phyloP scores from a whole-genome alignment of 2,329 filamentous ascomycete species.

The Mollisiaceae sp. region DNA sequence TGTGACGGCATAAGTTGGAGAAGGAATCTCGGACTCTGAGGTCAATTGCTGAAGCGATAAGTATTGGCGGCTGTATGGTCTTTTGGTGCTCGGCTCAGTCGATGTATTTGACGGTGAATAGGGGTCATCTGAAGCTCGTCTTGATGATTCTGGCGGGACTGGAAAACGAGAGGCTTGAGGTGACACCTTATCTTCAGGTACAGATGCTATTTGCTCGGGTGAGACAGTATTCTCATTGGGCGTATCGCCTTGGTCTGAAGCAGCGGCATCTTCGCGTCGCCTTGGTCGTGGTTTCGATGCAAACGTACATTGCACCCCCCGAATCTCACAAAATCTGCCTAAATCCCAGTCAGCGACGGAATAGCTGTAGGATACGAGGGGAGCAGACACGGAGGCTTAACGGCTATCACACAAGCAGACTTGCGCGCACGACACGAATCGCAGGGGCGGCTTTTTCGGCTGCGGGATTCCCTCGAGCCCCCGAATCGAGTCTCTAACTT shows the following conservation, averaged over 20 bases:
- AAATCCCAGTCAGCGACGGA: background rate
- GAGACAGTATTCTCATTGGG: background rate
- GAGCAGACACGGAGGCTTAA: constrained; percentile 51
- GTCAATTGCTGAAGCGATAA: constrained; percentile 27
- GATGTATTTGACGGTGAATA: constrained; percentile 3
- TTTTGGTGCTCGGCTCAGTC: background rate
- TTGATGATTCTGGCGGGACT: constrained; percentile 9
- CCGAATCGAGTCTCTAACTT: constrained; percentile 51
- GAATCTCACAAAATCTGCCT: constrained; percentile 40
- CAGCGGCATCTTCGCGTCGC: constrained; percentile 16
- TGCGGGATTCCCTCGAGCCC: constrained; percentile 47
- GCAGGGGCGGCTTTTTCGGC: constrained; percentile 53
- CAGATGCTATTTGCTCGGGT: constrained; percentile 10
- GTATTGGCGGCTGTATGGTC: constrained; percentile 19
- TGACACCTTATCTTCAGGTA: constrained; percentile 7
- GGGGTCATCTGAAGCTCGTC: constrained; percentile 6
- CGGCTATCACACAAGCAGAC: constrained; percentile 53
- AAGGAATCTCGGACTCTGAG: constrained; percentile 13
- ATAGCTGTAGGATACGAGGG: constrained; percentile 18
- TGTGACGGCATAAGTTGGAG: background rate
- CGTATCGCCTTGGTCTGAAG: constrained; percentile 22
- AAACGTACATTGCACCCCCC: constrained; percentile 37
- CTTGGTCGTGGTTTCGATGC: constrained; percentile 30
- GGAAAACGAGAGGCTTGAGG: constrained; percentile 26
- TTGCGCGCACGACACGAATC: constrained; percentile 52